Percentiles rank a stretch among this genome's conserved stretches.
phyloP scores from a whole-genome alignment of 306 rosid species.

The Urtica urens region DNA sequence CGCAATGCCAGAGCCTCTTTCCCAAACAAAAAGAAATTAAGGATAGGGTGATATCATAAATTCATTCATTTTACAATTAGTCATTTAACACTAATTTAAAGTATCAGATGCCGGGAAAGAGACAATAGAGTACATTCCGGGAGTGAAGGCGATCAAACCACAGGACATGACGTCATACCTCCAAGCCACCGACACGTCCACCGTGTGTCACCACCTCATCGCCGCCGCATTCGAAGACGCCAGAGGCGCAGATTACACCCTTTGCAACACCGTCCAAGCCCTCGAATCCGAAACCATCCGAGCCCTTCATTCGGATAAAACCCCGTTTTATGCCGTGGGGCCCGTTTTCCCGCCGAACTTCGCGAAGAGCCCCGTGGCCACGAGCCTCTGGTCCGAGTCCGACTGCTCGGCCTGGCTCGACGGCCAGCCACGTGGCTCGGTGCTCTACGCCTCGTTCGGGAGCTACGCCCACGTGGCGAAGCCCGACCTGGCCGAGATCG shows the following conservation, averaged over 20 bases:
- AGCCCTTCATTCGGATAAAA: constrained; percentile 19
- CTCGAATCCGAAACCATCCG: constrained; percentile 30
- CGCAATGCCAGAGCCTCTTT: no score
- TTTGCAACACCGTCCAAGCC: constrained; percentile 40
- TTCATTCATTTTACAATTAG: no score
- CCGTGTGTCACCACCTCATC: constrained; percentile 35
- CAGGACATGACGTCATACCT: constrained; percentile 40
- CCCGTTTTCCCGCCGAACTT: constrained; percentile 42
- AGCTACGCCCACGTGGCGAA: constrained; percentile 39
- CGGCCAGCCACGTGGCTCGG: constrained; percentile 34
- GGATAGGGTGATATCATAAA: no score
- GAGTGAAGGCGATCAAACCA: constrained; percentile 36
- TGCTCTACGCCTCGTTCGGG: constrained; percentile 46
- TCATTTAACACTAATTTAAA: no score
- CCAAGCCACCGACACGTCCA: constrained; percentile 24
- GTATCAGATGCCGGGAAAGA: constrained; percentile 29
- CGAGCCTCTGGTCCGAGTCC: constrained; percentile 55
- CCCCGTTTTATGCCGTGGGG: constrained; percentile 40
- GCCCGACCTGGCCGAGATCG: constrained; percentile 24
- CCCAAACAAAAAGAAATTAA: no score
- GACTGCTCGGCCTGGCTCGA: constrained; percentile 52
- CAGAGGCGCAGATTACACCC: constrained; percentile 28
- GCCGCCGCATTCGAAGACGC: constrained; percentile 29
- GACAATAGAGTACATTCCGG: constrained; percentile 47
- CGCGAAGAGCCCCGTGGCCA: constrained; percentile 27